Base-by-base conservation (phyloP, 1,284 basidiomycete species). In the Inonotus obliquus region DNA sequence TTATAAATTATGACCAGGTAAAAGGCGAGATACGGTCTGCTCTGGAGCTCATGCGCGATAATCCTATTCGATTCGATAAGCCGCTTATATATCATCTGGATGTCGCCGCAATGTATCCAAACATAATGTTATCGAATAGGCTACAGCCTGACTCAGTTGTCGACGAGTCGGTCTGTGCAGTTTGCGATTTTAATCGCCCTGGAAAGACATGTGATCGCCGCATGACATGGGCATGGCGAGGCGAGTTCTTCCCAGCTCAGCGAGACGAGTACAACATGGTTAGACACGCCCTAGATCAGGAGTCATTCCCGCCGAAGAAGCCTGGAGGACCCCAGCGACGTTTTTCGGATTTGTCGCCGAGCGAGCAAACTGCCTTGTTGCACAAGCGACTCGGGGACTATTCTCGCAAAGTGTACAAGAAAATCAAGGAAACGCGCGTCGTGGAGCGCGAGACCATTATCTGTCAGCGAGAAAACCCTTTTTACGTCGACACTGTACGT, bases 111-210 rank as follows among this genome's bases (percentile, higher is more conserved):
- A 99, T 99, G 97, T 99, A 99, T 72, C 97, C 97, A 62, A 99
- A 99, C 77, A 99, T 99, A 85, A 99, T 99, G 97, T 90, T 99
- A 79, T 98, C 95, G 32, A 99, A 99, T 74, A 92, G 97, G 59
- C 83, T 99, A 2, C 97, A 99, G 70, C 97, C 97, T 1, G 97
- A 99, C 75, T 97, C 97, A 1, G 92, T 99, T 75, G 92, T 98
- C 17, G 93, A 96, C 71, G 97, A 99, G 75, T 88, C 96, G 7
- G 92, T 89, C 49, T 99, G 97, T 72, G 97, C 97, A 0, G 95
- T 98, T 5, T 99, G 97, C 76, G 97, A 99, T 76, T 99, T 91
- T 75, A 99, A 99, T 71, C 85, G 96, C 4, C 96, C 96, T 0
- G 94, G 92, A 35, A 99, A 99, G 79, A 83, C 85, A 32, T 99